Evolutionary conservation across 768 basidiomycete genomes (phyloP).

Genomic region (Suillus subaureus): DNA sequence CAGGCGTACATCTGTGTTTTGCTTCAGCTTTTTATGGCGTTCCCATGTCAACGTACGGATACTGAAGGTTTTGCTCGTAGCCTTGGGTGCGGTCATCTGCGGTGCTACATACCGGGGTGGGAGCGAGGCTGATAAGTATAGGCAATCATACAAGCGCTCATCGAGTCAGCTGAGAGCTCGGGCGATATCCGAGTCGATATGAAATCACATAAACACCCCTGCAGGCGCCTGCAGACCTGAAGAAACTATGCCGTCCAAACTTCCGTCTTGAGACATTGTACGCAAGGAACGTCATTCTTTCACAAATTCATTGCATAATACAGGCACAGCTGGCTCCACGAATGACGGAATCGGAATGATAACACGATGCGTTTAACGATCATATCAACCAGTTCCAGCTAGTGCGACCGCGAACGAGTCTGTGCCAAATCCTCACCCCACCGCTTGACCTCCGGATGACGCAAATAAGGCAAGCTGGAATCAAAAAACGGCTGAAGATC

Average conservation of each 20-base stretch:
- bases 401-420: not conserved
- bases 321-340: not conserved
- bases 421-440: conserved; percentile 58
- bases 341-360: not conserved
- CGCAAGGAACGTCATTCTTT: not conserved
- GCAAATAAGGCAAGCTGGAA: conserved; percentile 70
- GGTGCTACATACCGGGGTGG: not conserved
- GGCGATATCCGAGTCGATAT: not conserved
- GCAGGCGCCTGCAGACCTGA: not conserved
- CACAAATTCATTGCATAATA: not conserved
- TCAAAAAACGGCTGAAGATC: conserved; percentile 80
- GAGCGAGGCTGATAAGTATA: not conserved
- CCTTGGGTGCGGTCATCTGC: not conserved
- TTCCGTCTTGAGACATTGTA: not conserved
- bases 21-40: not conserved
- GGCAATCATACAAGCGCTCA: not conserved
- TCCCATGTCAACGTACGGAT: not conserved
- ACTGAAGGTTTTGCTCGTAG: not conserved
- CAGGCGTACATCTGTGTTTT: not conserved
- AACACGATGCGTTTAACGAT: not conserved
- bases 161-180: not conserved
- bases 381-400: not conserved
- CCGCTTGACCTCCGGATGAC: conserved; percentile 67
- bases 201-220: not conserved
- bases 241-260: not conserved